A percentile compares a stretch with the other conserved stretches of the same genome.
Evolutionary conservation across 2,329 filamentous ascomycete species (phyloP).

Genomic region (Fusarium solani-melongenae): DNA sequence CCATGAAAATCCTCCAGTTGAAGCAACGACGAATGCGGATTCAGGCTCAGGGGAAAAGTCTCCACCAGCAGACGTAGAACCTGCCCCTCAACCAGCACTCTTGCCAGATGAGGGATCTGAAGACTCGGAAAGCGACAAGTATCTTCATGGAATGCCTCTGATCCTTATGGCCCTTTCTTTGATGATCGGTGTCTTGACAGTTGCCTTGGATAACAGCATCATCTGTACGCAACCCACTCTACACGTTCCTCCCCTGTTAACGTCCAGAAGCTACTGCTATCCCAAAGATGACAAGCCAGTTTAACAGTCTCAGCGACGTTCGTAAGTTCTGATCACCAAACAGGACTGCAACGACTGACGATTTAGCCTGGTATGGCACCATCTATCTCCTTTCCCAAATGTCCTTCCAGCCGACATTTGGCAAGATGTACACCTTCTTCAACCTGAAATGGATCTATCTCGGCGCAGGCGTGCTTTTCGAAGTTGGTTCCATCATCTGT

Average conservation of each 20-base stretch:
- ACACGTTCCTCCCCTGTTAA: background rate
- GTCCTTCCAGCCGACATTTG: constrained; percentile 44
- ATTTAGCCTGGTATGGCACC: constrained; percentile 46
- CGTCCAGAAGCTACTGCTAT: constrained; percentile 36
- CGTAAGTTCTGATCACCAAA: background rate
- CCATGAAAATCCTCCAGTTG: background rate
- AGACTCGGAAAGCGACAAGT: background rate
- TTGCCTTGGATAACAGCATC: constrained; percentile 40
- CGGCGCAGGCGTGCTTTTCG: constrained; percentile 36
- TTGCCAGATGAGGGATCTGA: background rate
- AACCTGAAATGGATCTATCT: constrained; percentile 47
- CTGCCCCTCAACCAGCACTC: background rate
- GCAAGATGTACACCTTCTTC: constrained; percentile 48
- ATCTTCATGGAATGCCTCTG: constrained; percentile 24
- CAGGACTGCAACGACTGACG: fast-evolving
- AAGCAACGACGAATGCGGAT: background rate
- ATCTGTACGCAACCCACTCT: background rate
- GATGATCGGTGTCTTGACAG: constrained; percentile 33
- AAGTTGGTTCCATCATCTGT: constrained; percentile 43
- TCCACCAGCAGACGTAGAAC: background rate
- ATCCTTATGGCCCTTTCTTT: constrained; percentile 31
- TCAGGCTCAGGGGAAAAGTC: background rate
- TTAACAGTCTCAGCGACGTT: constrained; percentile 50
- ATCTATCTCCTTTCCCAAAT: constrained; percentile 43
- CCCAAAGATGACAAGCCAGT: constrained; percentile 41